Evolutionary conservation across 2,329 filamentous ascomycete genomes (phyloP).

Genomic region (Cytospora mali): DNA sequence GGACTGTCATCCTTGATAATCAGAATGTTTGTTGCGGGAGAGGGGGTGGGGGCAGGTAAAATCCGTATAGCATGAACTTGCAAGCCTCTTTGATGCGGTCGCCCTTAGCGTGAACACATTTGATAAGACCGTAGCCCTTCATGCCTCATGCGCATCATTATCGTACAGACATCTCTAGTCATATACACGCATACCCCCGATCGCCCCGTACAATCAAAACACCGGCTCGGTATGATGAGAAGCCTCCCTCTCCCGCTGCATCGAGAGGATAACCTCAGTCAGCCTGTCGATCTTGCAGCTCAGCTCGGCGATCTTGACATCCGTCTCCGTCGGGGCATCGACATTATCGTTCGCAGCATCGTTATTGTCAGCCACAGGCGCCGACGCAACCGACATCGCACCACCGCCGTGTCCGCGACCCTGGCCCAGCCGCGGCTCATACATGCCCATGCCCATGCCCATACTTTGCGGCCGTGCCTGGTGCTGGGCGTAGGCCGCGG

Average conservation of each 20-base stretch:
- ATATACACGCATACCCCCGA: background rate
- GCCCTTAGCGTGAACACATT: background rate
- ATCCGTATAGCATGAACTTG: background rate
- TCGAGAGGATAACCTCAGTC: slow-evolving; percentile 25
- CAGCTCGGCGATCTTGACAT: slow-evolving; percentile 26
- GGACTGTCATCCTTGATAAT: no score
- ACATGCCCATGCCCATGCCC: slow-evolving; percentile 13
- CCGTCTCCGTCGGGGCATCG: slow-evolving; percentile 41
- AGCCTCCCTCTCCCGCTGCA: slow-evolving; percentile 27
- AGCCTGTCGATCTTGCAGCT: slow-evolving; percentile 28
- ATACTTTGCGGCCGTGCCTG: background rate
- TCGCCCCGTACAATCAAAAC: background rate
- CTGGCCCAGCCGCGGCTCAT: slow-evolving; percentile 13
- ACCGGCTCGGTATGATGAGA: slow-evolving; percentile 10
- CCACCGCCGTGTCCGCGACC: slow-evolving; percentile 2
- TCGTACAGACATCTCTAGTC: background rate
- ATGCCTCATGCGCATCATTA: background rate
- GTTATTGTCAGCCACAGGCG: slow-evolving; percentile 27
- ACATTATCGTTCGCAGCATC: slow-evolving; percentile 28
- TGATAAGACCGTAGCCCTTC: background rate
- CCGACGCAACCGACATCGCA: slow-evolving; percentile 28
- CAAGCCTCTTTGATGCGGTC: background rate
- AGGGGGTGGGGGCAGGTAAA: no score
- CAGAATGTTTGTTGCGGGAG: no score
- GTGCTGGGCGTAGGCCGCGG: slow-evolving; percentile 32